Evolutionary conservation across 2,329 filamentous ascomycete genomes (phyloP).

Genomic region (Penicillium decumbens): DNA sequence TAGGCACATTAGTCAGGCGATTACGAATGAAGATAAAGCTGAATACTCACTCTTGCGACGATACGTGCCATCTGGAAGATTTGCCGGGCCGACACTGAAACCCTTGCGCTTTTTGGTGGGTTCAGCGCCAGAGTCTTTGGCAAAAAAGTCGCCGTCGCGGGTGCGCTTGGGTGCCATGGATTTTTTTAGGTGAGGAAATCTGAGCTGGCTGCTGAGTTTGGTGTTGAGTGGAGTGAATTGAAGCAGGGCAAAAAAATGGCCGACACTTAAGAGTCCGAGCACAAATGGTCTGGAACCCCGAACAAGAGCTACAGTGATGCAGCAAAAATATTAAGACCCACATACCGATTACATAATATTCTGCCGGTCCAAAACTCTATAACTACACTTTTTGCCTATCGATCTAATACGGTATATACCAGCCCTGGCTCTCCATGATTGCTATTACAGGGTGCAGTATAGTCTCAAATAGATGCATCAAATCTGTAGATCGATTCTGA

Average conservation of each 20-base stretch:
- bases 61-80: slow-evolving; percentile 85
- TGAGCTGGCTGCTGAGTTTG: not conserved
- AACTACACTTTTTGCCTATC: too few relatives aligned
- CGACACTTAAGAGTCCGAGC: slow-evolving; percentile 6
- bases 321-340: too few relatives aligned
- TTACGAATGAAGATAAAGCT: not conserved
- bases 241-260: slow-evolving; percentile 15
- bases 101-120: slow-evolving; percentile 59
- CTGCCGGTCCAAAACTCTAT: too few relatives aligned
- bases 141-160: slow-evolving; percentile 43
- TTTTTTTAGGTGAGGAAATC: not conserved
- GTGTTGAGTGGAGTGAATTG: slow-evolving; percentile 1
- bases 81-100: slow-evolving; percentile 82
- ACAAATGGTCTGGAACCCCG: slow-evolving; percentile 4
- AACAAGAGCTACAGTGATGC: too few relatives aligned
- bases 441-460: too few relatives aligned
- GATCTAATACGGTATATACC: too few relatives aligned
- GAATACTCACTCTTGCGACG: slow-evolving; percentile 63
- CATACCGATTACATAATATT: too few relatives aligned
- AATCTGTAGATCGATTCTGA: too few relatives aligned
- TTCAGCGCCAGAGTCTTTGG: slow-evolving; percentile 4
- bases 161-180: slow-evolving; percentile 58
- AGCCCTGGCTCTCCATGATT: too few relatives aligned
- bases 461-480: too few relatives aligned
- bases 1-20: not conserved